Percentiles rank a stretch among this genome's conserved stretches.
Evolutionary conservation across 345 rosid genomes (phyloP).

Genomic region (Pugionium dolabratum): DNA sequence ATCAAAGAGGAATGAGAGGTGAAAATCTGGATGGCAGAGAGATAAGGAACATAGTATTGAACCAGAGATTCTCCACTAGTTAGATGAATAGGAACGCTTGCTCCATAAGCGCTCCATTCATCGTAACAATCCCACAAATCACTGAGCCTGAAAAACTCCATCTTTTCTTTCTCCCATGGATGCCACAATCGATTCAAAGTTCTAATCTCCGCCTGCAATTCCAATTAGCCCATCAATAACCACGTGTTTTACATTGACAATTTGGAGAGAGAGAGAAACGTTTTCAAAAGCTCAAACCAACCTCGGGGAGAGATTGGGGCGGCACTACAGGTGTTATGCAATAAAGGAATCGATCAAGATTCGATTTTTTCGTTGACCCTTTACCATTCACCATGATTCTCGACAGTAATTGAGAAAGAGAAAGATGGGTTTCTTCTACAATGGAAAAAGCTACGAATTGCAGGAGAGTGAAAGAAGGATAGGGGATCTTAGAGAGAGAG

Average conservation of each 20-base stretch:
- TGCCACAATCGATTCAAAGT: slow-evolving; percentile 53
- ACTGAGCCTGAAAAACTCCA: slow-evolving; percentile 55
- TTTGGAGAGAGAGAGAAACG: too few relatives aligned
- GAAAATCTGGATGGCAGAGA: slow-evolving; percentile 72
- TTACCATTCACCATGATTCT: too few relatives aligned
- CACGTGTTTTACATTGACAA: too few relatives aligned
- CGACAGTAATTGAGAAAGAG: too few relatives aligned
- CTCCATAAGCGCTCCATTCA: slow-evolving; percentile 82
- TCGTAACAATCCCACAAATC: slow-evolving; percentile 73
- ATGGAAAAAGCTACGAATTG: background rate
- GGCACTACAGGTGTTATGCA: too few relatives aligned
- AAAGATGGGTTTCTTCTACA: too few relatives aligned
- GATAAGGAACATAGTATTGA: slow-evolving; percentile 71
- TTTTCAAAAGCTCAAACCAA: too few relatives aligned
- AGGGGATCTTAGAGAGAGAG: slow-evolving; percentile 23
- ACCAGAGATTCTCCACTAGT: slow-evolving; percentile 42
- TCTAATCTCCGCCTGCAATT: too few relatives aligned
- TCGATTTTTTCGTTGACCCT: too few relatives aligned
- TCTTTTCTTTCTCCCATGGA: slow-evolving; percentile 49
- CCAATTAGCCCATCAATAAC: too few relatives aligned
- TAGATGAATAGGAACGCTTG: slow-evolving; percentile 44
- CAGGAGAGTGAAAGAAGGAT: slow-evolving; percentile 35
- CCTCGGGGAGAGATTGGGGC: too few relatives aligned
- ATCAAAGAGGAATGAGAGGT: slow-evolving; percentile 11
- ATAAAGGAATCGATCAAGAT: too few relatives aligned